These are phyloP conservation scores for Penicillium sp. DNA, from an alignment of 2,329 filamentous ascomycete genomes.

Conservation along the genomic window DNA sequence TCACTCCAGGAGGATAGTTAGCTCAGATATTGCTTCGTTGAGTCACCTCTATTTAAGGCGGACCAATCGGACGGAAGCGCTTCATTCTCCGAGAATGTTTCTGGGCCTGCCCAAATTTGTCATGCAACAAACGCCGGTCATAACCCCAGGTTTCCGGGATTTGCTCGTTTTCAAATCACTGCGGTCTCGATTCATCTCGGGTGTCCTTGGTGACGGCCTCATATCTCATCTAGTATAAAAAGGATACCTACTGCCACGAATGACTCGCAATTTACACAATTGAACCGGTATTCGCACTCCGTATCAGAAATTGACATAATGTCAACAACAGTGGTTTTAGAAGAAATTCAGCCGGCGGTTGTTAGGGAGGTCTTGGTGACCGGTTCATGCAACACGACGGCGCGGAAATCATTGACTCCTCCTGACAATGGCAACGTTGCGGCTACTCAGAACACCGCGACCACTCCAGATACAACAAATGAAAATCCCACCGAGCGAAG, in stretches of 20 bases:
- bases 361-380: neutral
- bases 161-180: neutral
- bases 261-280: neutral
- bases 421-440: neutral
- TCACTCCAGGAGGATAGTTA: no score
- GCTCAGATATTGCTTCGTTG: no score
- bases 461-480: neutral
- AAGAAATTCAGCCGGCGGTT: neutral
- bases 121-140: neutral
- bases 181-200: neutral
- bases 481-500: neutral
- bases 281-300: neutral
- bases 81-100: neutral
- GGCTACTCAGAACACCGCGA: neutral
- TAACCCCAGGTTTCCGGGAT: neutral
- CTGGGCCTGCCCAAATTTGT: neutral
- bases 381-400: neutral
- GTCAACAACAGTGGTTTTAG: neutral
- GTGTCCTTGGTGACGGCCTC: neutral
- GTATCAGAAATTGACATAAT: neutral
- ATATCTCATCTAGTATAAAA: neutral
- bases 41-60: no score
- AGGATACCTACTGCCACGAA: neutral
- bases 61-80: neutral
- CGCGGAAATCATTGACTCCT: neutral